A percentile compares a stretch with the other conserved stretches of the same genome.
Evolutionary conservation across 306 rosid genomes (phyloP).

Genomic region (Alnus glutinosa): DNA sequence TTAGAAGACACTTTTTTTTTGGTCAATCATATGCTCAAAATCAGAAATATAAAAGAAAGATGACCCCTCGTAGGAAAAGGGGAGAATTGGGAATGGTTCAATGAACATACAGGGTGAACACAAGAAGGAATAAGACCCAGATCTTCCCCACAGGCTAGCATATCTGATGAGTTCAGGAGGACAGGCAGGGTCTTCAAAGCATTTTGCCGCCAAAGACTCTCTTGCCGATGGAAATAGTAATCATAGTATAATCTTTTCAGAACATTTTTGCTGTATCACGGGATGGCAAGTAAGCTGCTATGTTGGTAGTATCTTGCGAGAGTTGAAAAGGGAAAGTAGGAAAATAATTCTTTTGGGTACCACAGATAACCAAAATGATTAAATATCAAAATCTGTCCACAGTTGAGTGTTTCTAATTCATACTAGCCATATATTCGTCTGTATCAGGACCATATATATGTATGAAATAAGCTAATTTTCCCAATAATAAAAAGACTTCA

Average conservation of each 20-base stretch:
- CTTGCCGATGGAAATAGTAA: constrained; percentile 96
- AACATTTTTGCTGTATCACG: constrained; percentile 68
- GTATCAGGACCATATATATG: background rate
- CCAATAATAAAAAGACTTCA: constrained; percentile 12
- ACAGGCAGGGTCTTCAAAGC: constrained; percentile 94
- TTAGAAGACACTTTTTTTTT: background rate
- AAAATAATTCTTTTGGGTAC: constrained; percentile 14
- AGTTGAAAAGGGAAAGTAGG: constrained; percentile 10
- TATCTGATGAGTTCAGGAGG: constrained; percentile 83
- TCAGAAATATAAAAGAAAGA: background rate
- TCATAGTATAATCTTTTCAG: constrained; percentile 80
- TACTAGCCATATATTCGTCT: background rate
- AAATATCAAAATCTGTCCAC: background rate
- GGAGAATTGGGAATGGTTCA: constrained; percentile 18
- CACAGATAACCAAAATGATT: constrained; percentile 5
- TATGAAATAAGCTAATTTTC: background rate
- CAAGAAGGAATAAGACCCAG: constrained; percentile 95
- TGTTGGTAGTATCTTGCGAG: constrained; percentile 27
- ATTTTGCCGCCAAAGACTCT: constrained; percentile 87
- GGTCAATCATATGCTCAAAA: background rate
- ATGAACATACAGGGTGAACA: constrained; percentile 84
- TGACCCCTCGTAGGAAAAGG: constrained; percentile 7
- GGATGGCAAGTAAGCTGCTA: constrained; percentile 19
- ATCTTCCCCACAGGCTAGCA: constrained; percentile 98
- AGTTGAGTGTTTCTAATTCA: background rate